A percentile compares a stretch with the other conserved stretches of the same genome.
phyloP scores from a whole-genome alignment of 352 stramenopile genomes.

The Globisporangium recalcitrans region DNA sequence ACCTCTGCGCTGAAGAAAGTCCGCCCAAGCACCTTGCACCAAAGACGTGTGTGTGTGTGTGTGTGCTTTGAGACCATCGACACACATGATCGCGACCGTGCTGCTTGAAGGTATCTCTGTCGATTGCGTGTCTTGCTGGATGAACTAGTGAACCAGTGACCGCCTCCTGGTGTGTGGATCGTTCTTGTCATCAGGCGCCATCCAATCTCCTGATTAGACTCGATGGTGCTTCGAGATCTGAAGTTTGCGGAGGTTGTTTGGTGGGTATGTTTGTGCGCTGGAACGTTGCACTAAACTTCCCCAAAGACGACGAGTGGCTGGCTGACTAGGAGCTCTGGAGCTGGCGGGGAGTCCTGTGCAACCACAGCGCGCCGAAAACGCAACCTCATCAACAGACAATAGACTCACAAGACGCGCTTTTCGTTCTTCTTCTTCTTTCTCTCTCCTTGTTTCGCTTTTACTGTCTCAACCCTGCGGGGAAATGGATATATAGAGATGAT shows the following conservation, averaged over 20 bases:
- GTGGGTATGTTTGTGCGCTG: constrained; percentile 2
- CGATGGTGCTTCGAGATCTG: not conserved
- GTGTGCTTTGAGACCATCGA: no score
- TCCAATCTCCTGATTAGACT: constrained; percentile 5
- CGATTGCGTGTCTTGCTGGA: no score
- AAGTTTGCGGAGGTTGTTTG: not conserved
- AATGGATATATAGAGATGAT: constrained; percentile 10
- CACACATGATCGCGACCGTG: no score
- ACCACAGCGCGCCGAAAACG: no score
- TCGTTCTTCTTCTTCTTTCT: constrained; percentile 2
- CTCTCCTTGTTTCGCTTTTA: constrained; percentile 9
- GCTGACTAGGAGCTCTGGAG: not conserved
- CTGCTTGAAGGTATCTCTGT: no score
- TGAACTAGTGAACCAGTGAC: no score
- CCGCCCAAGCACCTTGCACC: no score
- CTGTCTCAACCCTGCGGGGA: constrained; percentile 1
- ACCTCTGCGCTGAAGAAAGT: no score
- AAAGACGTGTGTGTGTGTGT: no score
- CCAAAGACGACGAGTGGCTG: not conserved
- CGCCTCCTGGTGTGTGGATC: not conserved
- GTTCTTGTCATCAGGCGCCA: not conserved
- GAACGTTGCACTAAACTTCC: constrained; percentile 6
- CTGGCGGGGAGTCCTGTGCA: not conserved
- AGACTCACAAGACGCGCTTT: not conserved
- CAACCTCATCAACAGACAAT: not conserved